These are phyloP conservation scores for Saturnispora zaruensis DNA, from an alignment of 805 yeast species.

Conservation along the genomic window DNA sequence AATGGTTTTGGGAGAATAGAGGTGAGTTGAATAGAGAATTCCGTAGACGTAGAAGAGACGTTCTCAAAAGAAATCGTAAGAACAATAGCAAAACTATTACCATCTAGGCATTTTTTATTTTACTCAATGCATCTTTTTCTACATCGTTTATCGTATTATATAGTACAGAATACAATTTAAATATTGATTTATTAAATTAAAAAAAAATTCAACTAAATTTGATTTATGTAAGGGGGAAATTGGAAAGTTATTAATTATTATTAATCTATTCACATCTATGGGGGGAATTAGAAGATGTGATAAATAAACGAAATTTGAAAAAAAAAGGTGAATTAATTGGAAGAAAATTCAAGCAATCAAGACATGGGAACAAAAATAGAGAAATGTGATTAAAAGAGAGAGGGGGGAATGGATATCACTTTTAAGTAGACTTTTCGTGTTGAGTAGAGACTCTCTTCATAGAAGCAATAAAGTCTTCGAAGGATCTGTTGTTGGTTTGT, in stretches of 20 bases:
- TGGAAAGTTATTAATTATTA: not conserved
- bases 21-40: slow-evolving; percentile 72
- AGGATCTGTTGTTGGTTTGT: slow-evolving; percentile 49
- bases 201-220: slow-evolving; percentile 69
- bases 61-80: slow-evolving; percentile 31
- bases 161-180: slow-evolving; percentile 72
- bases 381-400: not conserved
- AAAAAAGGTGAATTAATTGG: not conserved
- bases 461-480: slow-evolving; percentile 74
- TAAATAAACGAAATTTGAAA: not conserved
- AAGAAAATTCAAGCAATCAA: not conserved
- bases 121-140: slow-evolving; percentile 4
- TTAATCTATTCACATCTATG: not conserved
- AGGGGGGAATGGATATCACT: not conserved
- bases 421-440: slow-evolving; percentile 68
- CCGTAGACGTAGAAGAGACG: slow-evolving; percentile 70
- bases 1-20: slow-evolving; percentile 76
- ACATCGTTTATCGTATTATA: not conserved
- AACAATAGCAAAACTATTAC: not conserved
- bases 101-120: not conserved
- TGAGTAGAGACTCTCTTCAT: slow-evolving; percentile 85
- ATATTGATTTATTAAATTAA: slow-evolving; percentile 84
- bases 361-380: not conserved
- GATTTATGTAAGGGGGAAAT: not conserved
- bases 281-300: not conserved